Evolutionary conservation across 352 stramenopile species (phyloP).

Genomic region (Blastocystis sp.): DNA sequence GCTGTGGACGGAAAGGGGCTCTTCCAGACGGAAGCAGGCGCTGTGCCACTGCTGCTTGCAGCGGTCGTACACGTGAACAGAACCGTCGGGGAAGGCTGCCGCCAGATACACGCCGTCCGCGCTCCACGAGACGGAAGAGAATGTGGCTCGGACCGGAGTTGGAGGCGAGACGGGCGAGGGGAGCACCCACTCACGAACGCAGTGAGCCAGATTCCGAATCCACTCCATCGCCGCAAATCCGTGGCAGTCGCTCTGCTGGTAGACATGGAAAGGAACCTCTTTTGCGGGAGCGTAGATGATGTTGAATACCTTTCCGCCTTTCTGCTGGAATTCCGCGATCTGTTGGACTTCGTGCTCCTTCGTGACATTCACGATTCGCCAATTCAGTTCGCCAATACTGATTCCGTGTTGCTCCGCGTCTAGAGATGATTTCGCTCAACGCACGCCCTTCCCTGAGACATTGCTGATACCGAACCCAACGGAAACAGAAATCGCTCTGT

Average conservation of each 20-base stretch:
- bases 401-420: background rate
- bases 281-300: background rate
- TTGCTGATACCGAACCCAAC: no score
- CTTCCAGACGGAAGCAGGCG: background rate
- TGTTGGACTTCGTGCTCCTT: background rate
- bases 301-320: background rate
- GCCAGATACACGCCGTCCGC: background rate
- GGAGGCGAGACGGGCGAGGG: no score
- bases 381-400: background rate
- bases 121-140: background rate
- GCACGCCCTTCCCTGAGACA: no score
- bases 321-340: background rate
- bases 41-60: background rate
- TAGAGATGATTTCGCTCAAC: no score
- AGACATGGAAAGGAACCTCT: background rate
- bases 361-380: background rate
- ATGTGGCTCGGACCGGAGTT: no score
- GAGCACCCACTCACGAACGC: background rate
- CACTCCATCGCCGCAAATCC: background rate
- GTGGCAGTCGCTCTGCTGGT: background rate
- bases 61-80: background rate
- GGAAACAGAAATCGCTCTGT: no score
- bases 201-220: background rate
- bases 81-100: background rate
- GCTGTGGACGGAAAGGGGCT: background rate